These are phyloP conservation scores for Boletus albobrunnescens DNA, from an alignment of 1,284 basidiomycete genomes.

Conservation along the genomic window DNA sequence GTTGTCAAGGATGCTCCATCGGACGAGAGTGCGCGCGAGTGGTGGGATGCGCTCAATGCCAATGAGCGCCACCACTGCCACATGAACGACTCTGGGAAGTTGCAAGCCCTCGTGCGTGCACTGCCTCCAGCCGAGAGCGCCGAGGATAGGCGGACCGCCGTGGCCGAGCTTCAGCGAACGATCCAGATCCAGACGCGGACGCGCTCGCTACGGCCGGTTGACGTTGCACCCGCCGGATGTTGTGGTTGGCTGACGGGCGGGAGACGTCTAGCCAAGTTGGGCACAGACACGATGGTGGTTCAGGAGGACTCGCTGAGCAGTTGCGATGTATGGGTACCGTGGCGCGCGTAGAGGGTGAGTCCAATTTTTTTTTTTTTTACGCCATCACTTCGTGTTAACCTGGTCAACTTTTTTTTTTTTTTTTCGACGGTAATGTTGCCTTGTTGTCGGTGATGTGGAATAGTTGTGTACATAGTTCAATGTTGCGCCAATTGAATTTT, in stretches of 20 bases:
- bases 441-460: too few relatives aligned
- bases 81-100: neutral
- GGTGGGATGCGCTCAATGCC: slow-evolving; percentile 17
- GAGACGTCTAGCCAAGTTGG: slow-evolving; percentile 7
- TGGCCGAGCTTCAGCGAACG: slow-evolving; percentile 11
- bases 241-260: slow-evolving; percentile 19
- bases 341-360: neutral
- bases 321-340: slow-evolving; percentile 17
- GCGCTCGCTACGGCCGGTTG: slow-evolving; percentile 23
- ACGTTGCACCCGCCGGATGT: slow-evolving; percentile 19
- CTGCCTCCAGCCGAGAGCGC: slow-evolving; percentile 11
- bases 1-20: slow-evolving; percentile 24
- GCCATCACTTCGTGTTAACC: too few relatives aligned
- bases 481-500: too few relatives aligned
- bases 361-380: too few relatives aligned
- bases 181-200: too few relatives aligned
- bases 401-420: too few relatives aligned
- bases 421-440: too few relatives aligned
- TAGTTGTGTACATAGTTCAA: too few relatives aligned
- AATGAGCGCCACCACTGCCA: neutral
- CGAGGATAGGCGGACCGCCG: neutral
- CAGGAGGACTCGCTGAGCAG: slow-evolving; percentile 16
- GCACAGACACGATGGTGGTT: neutral
- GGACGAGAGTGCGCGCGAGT: slow-evolving; percentile 19
- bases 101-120: slow-evolving; percentile 25